Conservation (phyloP, 176 grass and related monocot species). For the Eleusine coracana region DNA sequence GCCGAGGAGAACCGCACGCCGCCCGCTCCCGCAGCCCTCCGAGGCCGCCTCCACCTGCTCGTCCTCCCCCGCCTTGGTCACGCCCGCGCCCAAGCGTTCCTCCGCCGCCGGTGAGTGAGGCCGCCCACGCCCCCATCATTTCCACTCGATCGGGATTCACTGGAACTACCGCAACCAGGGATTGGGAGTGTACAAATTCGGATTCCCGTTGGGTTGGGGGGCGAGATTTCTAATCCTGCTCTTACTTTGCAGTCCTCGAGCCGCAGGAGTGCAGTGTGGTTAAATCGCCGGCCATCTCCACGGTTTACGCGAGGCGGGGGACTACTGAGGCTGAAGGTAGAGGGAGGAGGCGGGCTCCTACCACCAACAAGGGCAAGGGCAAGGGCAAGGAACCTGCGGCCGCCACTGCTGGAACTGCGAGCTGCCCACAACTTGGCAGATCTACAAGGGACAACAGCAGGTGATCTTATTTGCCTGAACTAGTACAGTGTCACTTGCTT, state of each 20-base stretch:
- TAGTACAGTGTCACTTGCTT: too few relatives aligned
- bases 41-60: background rate
- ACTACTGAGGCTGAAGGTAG: background rate
- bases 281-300: slow-evolving; percentile 38
- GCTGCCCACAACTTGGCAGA: slow-evolving; percentile 47
- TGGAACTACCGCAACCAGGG: too few relatives aligned
- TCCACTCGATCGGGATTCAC: background rate
- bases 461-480: background rate
- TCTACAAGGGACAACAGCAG: background rate
- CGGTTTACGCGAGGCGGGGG: slow-evolving; percentile 39
- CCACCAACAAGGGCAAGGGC: background rate
- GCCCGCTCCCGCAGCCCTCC: slow-evolving; percentile 2
- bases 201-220: background rate
- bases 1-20: background rate
- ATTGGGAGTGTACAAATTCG: background rate
- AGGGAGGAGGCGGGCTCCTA: background rate
- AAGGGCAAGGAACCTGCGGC: background rate
- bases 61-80: slow-evolving; percentile 22
- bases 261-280: background rate
- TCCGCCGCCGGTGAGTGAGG: slow-evolving; percentile 15
- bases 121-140: background rate
- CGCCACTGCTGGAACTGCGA: slow-evolving; percentile 10
- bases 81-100: slow-evolving; percentile 33
- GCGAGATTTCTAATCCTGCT: background rate
- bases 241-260: background rate